Evolutionary conservation across 1,139 yeast species (phyloP), one percentile per base, ranked within the genome.

Genomic region (Kurtzmaniella quercitrusa): DNA sequence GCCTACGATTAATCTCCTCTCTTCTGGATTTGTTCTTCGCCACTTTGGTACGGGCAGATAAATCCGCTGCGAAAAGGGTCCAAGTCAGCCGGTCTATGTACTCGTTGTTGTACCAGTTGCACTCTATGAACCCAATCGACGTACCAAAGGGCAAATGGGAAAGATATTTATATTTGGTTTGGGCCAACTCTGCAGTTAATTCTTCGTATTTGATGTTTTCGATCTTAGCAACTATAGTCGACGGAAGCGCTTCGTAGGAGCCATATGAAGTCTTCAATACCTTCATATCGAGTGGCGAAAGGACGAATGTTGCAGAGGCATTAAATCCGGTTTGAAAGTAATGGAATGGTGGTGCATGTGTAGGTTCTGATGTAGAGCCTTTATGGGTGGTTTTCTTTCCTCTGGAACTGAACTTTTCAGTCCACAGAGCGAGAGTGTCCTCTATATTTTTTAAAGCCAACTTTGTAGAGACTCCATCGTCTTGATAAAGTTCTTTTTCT

Each of bases 121-220:
- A 78, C 55, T 93, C 98, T 46, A 94, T 57, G 51, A 89, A 83
- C 12, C 93, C 95, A 39, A 93, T 64, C 38, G 86, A 85, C 0
- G 96, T 82, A 1, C 97, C 97, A 27, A 79, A 59, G 0, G 99
- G 98, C 33, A 90, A 63, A 62, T 91, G 95, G 1, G 86, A 75
- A 46, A 93, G 65, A 58, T 86, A 90, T 58, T 89, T 91, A 59
- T 77, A 77, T 52, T 81, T 79, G 45, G 79, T 77, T 7, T 82
- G 63, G 12, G 86, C 60, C 48, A 68, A 47, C 64, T 81, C 65
- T 54, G 78, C 44, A 67, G 81, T 44, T 41, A 81, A 70, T 24
- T 85, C 91, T 47, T 78, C 83, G 56, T 77, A 79, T 41, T 73
- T 77, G 40, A 91, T 77, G 58, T 83, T 84, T 53, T 88, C 95